Base-by-base conservation (phyloP, 306 rosid species). In the Bauhinia variegata region DNA sequence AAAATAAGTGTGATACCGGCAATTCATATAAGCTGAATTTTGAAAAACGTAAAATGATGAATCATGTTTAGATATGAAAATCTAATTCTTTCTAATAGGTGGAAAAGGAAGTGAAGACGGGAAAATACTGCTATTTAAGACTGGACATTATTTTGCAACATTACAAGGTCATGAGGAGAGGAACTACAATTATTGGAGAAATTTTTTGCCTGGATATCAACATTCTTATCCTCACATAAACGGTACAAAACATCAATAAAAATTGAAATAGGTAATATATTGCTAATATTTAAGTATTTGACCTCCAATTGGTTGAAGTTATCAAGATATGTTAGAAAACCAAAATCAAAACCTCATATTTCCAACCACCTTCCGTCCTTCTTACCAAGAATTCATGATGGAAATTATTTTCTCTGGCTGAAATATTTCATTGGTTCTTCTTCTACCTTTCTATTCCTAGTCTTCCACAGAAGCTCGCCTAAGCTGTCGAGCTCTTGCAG, bases 11-110 rank as follows among this genome's bases (percentile, higher is more conserved):
- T 48, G 46, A 59, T 32, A 68, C 38, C 17, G 37, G 48, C 44
- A 4, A 61, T 11, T 39, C 19, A 57, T 38, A 14, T 58, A 69
- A 34, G 58, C 60, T 28, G 13, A 54, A 73, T 62, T 50, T 47
- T 31, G 38, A 3, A 15, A n/a, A 32, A 77, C 8, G 2, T 31
- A 59, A 70, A 70, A n/a, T n/a, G n/a, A n/a, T n/a, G n/a, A n/a
- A n/a, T n/a, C n/a, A n/a, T n/a, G n/a, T n/a, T n/a, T n/a, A n/a
- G n/a, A n/a, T n/a, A n/a, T n/a, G n/a, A n/a, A n/a, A n/a, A n/a
- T n/a, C n/a, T n/a, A n/a, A n/a, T n/a, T n/a, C n/a, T n/a, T n/a
- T n/a, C n/a, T n/a, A n/a, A n/a, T n/a, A n/a, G n/a, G n/a, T n/a
- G n/a, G n/a, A n/a, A n/a, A n/a, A n/a, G n/a, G n/a, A n/a, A n/a